Evolutionary conservation across 306 rosid species (phyloP).

Genomic region (Begonia loranthoides): DNA sequence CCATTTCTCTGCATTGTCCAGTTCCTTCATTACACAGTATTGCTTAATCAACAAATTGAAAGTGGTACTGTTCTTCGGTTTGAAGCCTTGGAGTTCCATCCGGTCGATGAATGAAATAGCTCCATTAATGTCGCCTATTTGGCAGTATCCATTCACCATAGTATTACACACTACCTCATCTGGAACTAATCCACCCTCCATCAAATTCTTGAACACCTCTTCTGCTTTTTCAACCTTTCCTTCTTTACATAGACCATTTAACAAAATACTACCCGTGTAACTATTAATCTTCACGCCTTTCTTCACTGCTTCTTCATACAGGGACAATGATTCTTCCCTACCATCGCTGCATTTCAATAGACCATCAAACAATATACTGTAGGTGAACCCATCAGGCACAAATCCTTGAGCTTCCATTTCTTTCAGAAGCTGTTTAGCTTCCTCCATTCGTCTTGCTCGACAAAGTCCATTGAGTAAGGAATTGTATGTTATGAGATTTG

Average conservation of each 20-base stretch:
- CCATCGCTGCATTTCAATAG: constrained; percentile 18
- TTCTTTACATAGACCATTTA: constrained; percentile 52
- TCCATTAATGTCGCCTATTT: constrained; percentile 29
- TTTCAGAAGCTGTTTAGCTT: constrained; percentile 30
- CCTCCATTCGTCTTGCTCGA: constrained; percentile 36
- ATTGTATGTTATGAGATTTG: constrained; percentile 48
- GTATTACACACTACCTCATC: constrained; percentile 39
- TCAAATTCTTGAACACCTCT: constrained; percentile 40
- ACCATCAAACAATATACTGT: constrained; percentile 37
- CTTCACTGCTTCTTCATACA: constrained; percentile 17
- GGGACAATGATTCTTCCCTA: constrained; percentile 17
- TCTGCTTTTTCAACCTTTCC: constrained; percentile 48
- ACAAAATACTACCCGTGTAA: constrained; percentile 34
- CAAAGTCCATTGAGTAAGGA: constrained; percentile 53
- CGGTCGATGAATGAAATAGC: constrained; percentile 27
- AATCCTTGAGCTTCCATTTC: constrained; percentile 46
- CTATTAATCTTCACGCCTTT: constrained; percentile 24
- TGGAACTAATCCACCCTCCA: constrained; percentile 33
- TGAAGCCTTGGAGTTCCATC: constrained; percentile 44
- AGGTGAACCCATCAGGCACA: constrained; percentile 39
- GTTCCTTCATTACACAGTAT: constrained; percentile 37
- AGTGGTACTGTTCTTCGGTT: constrained; percentile 38
- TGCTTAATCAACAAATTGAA: constrained; percentile 50
- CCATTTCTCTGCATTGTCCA: constrained; percentile 63
- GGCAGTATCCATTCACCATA: constrained; percentile 57